Percentiles rank a stretch among this genome's conserved stretches.
Evolutionary conservation across 2,329 filamentous ascomycete species (phyloP).

Genomic region (Aureobasidium sp.): DNA sequence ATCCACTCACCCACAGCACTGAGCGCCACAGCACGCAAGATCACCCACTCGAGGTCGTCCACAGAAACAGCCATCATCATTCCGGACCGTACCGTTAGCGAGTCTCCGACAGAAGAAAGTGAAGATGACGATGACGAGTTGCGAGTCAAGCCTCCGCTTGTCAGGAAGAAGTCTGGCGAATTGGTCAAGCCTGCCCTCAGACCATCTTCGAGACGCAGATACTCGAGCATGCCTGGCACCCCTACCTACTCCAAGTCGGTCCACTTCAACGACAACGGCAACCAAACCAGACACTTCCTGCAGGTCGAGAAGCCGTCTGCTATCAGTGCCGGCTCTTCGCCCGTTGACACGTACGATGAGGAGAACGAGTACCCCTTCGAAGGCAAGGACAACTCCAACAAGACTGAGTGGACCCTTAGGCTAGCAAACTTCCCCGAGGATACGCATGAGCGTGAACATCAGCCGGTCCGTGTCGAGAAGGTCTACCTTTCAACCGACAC

Average conservation of each 20-base stretch:
- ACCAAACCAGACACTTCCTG: conserved; percentile 92
- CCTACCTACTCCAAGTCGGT: conserved; percentile 94
- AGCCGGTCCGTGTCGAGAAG: conserved; percentile 72
- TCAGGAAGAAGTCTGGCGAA: conserved; percentile 97
- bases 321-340: conserved; percentile 89
- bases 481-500: conserved; percentile 84
- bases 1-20: conserved; percentile 33
- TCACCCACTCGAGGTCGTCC: conserved; percentile 52
- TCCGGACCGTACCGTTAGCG: conserved; percentile 35
- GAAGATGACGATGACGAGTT: conserved; percentile 44
- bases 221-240: conserved; percentile 95
- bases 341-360: conserved; percentile 77
- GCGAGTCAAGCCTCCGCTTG: conserved; percentile 68
- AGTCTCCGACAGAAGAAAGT: conserved; percentile 38
- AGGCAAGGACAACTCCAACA: conserved; percentile 37
- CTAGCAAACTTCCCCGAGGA: conserved; percentile 75
- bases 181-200: conserved; percentile 87
- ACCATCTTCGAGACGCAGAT: conserved; percentile 67
- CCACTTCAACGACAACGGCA: conserved; percentile 95
- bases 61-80: conserved; percentile 48
- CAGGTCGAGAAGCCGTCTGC: conserved; percentile 92
- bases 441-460: conserved; percentile 50
- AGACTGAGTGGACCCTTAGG: conserved; percentile 79
- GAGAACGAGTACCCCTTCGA: conserved; percentile 85
- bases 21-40: conserved; percentile 49